phyloP scores from a whole-genome alignment of 441 rosid species.

The Adansonia madagascariensis region DNA sequence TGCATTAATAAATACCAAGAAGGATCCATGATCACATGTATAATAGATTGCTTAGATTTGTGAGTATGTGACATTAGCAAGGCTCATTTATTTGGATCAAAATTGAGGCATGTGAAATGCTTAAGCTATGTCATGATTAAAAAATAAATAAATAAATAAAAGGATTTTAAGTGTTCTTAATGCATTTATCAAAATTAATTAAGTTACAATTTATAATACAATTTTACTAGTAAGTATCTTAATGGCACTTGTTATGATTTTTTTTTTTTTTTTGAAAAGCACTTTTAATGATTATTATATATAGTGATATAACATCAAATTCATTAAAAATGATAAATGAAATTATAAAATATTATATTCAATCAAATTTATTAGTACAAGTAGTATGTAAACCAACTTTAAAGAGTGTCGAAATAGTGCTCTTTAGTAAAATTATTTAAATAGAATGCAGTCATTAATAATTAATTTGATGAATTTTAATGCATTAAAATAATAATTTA shows the following conservation, averaged over 20 bases:
- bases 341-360: no score
- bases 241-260: no score
- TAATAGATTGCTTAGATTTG: constrained; percentile 8
- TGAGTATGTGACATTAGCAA: neutral
- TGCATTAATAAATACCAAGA: neutral
- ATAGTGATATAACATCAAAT: no score
- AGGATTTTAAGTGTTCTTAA: neutral
- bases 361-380: no score
- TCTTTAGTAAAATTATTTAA: no score
- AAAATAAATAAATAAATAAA: neutral
- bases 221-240: no score
- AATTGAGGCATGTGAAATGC: constrained; percentile 10
- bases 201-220: no score
- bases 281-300: no score
- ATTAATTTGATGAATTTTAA: neutral
- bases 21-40: neutral
- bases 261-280: neutral
- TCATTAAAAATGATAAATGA: no score
- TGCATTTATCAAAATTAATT: neutral
- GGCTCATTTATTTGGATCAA: neutral
- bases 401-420: no score
- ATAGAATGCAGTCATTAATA: no score
- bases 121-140: neutral
- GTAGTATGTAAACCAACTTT: no score
- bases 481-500: neutral